phyloP scores from a whole-genome alignment of 441 rosid genomes.

The Adansonia gregorii region DNA sequence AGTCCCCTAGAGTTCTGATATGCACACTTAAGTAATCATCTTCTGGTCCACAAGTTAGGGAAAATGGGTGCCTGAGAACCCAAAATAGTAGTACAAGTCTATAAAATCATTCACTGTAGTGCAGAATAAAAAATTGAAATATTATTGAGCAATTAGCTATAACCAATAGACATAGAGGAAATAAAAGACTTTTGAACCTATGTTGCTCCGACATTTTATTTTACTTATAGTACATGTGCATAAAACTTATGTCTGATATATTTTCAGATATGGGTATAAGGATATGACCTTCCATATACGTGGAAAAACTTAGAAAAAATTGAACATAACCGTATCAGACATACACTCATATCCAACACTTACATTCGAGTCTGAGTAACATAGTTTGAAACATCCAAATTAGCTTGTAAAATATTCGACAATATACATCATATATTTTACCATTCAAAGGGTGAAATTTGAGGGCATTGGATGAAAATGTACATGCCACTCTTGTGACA shows the following conservation, averaged over 20 bases:
- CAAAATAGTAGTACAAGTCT: not conserved
- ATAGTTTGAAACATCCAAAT: not conserved
- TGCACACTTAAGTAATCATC: constrained; percentile 55
- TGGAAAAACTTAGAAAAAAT: no score
- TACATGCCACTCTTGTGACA: constrained; percentile 57
- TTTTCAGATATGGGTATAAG: no score
- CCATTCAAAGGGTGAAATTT: constrained; percentile 61
- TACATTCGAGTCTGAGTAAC: no score
- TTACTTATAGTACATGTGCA: no score
- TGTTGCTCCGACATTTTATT: no score
- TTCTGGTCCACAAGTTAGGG: constrained; percentile 53
- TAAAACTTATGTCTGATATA: no score
- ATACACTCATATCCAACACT: no score
- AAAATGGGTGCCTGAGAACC: constrained; percentile 64
- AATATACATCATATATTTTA: constrained; percentile 20
- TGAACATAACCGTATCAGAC: no score
- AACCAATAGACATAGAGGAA: not conserved
- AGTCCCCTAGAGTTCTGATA: constrained; percentile 56
- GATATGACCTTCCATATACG: no score
- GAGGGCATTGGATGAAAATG: constrained; percentile 53
- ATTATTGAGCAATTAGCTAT: not conserved
- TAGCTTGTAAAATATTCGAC: not conserved
- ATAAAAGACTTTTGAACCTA: not conserved
- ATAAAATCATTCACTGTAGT: not conserved
- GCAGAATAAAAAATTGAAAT: not conserved